Evolutionary conservation across 345 rosid species (phyloP).

Genomic region (Viola odorata): DNA sequence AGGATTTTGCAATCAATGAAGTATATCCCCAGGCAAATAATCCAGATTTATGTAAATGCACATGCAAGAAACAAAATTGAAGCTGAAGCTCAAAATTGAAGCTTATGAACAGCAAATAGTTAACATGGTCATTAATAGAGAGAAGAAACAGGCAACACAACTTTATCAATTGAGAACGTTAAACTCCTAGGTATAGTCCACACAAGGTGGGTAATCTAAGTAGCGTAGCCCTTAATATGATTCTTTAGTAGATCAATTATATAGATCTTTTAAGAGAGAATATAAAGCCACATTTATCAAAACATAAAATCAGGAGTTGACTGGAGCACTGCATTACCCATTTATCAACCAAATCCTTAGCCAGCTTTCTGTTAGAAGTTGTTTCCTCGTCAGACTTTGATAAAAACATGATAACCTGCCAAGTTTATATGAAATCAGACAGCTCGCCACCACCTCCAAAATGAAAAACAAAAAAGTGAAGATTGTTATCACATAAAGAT

Average conservation of each 20-base stretch:
- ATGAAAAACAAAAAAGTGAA: not conserved
- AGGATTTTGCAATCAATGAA: too few species aligned
- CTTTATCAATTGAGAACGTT: too few species aligned
- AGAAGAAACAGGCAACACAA: too few species aligned
- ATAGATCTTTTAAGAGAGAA: not conserved
- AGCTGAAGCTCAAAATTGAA: too few species aligned
- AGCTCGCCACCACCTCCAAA: not conserved
- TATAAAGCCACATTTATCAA: not conserved
- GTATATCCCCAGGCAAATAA: too few species aligned
- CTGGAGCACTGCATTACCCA: conserved; percentile 48
- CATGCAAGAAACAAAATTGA: too few species aligned
- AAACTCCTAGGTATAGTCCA: too few species aligned
- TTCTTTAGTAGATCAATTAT: not conserved
- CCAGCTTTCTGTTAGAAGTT: conserved; percentile 80
- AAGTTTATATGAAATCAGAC: not conserved
- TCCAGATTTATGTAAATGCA: too few species aligned
- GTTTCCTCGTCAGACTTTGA: conserved; percentile 98
- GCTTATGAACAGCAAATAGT: too few species aligned
- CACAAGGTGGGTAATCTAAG: too few species aligned
- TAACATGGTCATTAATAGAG: too few species aligned
- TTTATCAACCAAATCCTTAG: conserved; percentile 97
- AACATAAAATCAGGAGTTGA: not conserved
- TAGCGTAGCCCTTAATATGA: not conserved
- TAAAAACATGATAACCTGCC: conserved; percentile 92
- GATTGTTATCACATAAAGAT: conserved; percentile 2